Evolutionary conservation across 1,284 basidiomycete genomes (phyloP), one percentile per base, ranked within the genome.

Genomic region (Sparassis latifolia): DNA sequence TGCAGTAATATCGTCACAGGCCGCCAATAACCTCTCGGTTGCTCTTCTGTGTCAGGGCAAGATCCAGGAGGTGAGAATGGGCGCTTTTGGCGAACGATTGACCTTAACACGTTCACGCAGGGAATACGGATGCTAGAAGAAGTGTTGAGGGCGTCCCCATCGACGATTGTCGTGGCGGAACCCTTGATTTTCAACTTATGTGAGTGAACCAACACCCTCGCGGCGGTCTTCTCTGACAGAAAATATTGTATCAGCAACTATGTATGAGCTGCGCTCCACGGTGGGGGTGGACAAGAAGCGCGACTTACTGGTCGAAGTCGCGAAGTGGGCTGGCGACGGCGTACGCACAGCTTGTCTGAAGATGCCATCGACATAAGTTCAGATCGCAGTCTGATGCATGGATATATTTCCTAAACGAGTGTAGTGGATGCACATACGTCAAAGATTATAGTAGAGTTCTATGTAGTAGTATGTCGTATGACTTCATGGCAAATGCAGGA

Each of bases 291-390:
- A 86, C 52, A 86, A 83, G 66, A 91, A 91, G 63, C 79, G 80
- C 42, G 77, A 80, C 28, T 69, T 91, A 32, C 69, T 91, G 38
- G 59, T 87, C 29, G 81, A 89, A 54, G 86, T 88, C 0, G 82
- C 87, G 7, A 84, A 84, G 62, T 90, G 86, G 86, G 84, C 84
- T 51, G 89, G 88, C 2, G 88, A 91, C 64, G 88, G 88, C 1
- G 64, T 91, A 56, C 80, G 77, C 57, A 79, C 82, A n/a, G 76
- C 79, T n/a, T 88, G 85, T 64, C 67, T 91, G 58, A 91, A 91
- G 68, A 79, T 91, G 76, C 82, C 87, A 31, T 72, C 80, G 12
- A 80, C 68, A 32, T 61, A 50, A 38, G 35, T 38, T 9, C 20
- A 20, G 20, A 20, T 20, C 20, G 20, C 20, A 20, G 20, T 20